Conservation (phyloP, 1,139 yeast species). For the Entelexis paramagnoliae region DNA sequence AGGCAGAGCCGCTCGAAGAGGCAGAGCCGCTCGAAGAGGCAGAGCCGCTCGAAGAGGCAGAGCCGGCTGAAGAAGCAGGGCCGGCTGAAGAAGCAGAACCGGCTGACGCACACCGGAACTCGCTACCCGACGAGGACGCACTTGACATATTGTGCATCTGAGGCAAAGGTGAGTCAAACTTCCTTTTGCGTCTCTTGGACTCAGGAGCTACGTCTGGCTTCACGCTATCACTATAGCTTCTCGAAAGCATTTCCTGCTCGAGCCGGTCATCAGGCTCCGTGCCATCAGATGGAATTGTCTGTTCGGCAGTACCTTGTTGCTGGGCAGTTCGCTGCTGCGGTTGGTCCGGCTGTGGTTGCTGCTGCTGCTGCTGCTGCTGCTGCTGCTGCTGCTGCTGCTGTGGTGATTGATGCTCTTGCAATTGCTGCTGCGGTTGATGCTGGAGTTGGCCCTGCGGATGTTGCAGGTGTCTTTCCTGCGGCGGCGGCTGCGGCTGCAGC, state of each 20-base stretch:
- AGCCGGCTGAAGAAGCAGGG: too few relatives aligned
- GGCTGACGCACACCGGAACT: neutral
- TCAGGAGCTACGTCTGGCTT: neutral
- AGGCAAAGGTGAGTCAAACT: neutral
- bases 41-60: too few relatives aligned
- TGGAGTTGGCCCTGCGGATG: too few relatives aligned
- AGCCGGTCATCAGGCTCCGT: constrained; percentile 16
- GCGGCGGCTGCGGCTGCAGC: neutral
- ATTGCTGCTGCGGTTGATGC: too few relatives aligned
- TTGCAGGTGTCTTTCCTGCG: too few relatives aligned
- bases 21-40: too few relatives aligned
- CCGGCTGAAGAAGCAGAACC: neutral
- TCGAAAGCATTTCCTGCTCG: neutral
- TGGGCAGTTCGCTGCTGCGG: neutral
- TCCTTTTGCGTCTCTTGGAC: neutral
- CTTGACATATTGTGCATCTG: constrained; percentile 3
- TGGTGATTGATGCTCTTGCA: too few relatives aligned
- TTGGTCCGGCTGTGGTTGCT: neutral
- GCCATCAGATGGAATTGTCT: constrained; percentile 12
- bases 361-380: neutral
- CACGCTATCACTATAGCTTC: neutral
- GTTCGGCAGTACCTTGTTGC: neutral
- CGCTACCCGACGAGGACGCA: neutral
- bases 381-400: neutral
- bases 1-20: too few relatives aligned